A percentile compares a stretch with the other conserved stretches of the same genome.
Evolutionary conservation across 441 rosid genomes (phyloP).

Genomic region (Hura crepitans): DNA sequence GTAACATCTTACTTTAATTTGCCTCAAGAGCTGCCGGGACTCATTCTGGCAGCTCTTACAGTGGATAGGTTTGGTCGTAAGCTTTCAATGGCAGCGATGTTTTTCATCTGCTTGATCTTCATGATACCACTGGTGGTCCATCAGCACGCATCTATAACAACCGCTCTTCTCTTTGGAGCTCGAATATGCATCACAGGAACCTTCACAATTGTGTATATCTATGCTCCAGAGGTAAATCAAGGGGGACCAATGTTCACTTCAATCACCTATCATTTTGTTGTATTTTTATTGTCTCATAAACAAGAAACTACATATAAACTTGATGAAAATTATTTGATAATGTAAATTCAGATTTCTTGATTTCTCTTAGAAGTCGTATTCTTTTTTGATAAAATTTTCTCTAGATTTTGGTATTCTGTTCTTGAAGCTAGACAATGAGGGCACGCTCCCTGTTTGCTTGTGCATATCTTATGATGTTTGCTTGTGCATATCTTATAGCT

Average conservation of each 20-base stretch:
- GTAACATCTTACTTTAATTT: constrained; percentile 22
- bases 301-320: neutral
- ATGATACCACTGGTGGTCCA: constrained; percentile 67
- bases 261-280: neutral
- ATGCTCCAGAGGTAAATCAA: constrained; percentile 78
- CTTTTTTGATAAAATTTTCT: neutral
- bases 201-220: constrained; percentile 65
- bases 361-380: neutral
- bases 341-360: neutral
- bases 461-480: neutral
- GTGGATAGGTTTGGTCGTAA: constrained; percentile 82
- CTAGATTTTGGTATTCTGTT: neutral
- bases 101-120: constrained; percentile 60
- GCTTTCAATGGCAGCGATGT: constrained; percentile 65
- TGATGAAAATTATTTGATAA: neutral
- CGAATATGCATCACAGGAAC: constrained; percentile 77
- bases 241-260: neutral
- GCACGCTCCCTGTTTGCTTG: neutral
- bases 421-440: neutral
- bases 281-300: neutral
- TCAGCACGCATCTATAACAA: constrained; percentile 54
- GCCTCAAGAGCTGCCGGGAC: constrained; percentile 71
- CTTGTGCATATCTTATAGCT: neutral
- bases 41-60: constrained; percentile 57
- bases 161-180: constrained; percentile 65